Base-by-base conservation (phyloP, 1,284 basidiomycete genomes). In the Ustilago sp. region DNA sequence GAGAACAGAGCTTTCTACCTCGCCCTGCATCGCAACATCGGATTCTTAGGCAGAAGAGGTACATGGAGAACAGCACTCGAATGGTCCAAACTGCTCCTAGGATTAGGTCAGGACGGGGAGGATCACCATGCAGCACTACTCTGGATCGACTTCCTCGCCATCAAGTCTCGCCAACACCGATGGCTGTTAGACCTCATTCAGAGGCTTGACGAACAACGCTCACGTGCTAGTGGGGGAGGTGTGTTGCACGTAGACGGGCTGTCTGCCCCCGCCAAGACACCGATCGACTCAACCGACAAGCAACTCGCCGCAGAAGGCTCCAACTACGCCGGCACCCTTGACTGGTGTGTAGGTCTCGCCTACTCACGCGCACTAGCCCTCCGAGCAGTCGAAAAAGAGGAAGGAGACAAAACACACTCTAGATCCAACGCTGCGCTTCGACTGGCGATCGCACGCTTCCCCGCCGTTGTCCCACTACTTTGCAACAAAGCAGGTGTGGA, bases 61-160 rank as follows among this genome's bases (percentile, higher is more conserved):
- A 85, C 84, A 8, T 86, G 85, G 85, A 63, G 83, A 4, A 86
- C 85, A 0, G 80, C 85, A 31, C 69, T 86, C 15, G 85, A 86
- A 55, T 86, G 83, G 83, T 60, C 75, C 63, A 86, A 85, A 63
- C 56, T 86, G 47, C 57, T 86, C 8, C 56, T 85, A 1, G 82
- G 78, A 0, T 64, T 84, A 2, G 76, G 76, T 32, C 47, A 63
- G 51, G 80, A 82, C 36, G 76, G 68, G 2, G 75, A 77, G 23
- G 85, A 86, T 39, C 85, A 83, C 15, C 85, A 86, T 45, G 85
- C 78, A 11, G 76, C 78, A 41, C 41, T 86, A 60, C 78, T 86
- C 5, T 85, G 83, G 83, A 74, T 86, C 39, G 85, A 86, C 53
- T 86, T 85, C 32, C n/a, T 86, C 8, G 82, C 83, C 11, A 73